These are phyloP conservation scores for Zymoseptoria passerinii DNA, from an alignment of 2,329 filamentous ascomycete species.

Conservation along the genomic window DNA sequence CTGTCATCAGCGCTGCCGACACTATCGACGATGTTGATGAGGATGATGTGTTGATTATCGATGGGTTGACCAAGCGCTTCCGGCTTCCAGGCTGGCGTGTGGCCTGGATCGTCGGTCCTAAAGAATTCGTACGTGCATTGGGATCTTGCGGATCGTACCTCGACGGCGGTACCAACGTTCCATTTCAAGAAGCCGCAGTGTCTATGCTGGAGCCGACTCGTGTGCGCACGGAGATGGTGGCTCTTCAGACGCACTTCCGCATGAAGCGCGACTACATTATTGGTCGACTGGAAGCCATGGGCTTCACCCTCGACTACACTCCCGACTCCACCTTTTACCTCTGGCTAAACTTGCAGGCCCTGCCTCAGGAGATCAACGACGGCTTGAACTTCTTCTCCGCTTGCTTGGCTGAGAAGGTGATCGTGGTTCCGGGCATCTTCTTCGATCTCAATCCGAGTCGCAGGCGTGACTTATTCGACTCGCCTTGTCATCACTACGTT, in stretches of 20 bases:
- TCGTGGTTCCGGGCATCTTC: conserved; percentile 95
- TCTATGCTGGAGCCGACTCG: conserved; percentile 82
- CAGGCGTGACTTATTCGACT: conserved; percentile 85
- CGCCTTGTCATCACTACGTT: conserved; percentile 85
- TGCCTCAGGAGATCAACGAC: conserved; percentile 78
- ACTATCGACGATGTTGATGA: conserved; percentile 85
- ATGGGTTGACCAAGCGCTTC: conserved; percentile 94
- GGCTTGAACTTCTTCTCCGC: conserved; percentile 96
- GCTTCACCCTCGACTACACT: conserved; percentile 69
- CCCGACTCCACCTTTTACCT: conserved; percentile 94
- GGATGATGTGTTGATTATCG: conserved; percentile 79
- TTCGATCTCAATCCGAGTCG: conserved; percentile 91
- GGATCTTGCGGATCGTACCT: conserved; percentile 89
- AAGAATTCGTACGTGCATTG: conserved; percentile 91
- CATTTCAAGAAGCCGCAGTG: conserved; percentile 89
- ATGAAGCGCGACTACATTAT: conserved; percentile 91
- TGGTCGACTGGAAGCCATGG: conserved; percentile 69
- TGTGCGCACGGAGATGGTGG: conserved; percentile 78
- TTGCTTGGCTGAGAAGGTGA: conserved; percentile 86
- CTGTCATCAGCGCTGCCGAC: conserved; percentile 78
- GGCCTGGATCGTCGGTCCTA: conserved; percentile 90
- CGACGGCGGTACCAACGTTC: conserved; percentile 87
- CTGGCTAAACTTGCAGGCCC: conserved; percentile 58
- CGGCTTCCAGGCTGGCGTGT: conserved; percentile 93
- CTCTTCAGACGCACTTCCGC: conserved; percentile 82